Conservation (phyloP, 805 yeast genomes). For the Starmerella cellae region DNA sequence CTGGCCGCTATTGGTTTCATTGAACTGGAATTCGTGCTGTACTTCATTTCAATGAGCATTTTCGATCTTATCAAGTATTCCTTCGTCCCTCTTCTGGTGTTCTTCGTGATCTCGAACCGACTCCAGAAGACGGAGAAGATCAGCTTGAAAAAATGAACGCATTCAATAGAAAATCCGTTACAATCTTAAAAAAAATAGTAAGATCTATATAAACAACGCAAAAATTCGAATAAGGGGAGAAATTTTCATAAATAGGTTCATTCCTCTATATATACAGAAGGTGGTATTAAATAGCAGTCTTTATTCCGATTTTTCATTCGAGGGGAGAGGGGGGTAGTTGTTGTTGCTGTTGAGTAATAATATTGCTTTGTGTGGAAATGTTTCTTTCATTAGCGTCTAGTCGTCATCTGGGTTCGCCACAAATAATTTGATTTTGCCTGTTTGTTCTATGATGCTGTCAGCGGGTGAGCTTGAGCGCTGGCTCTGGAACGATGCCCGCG, state of each 20-base stretch:
- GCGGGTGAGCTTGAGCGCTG: conserved; percentile 18
- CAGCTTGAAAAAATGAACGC: too few species aligned
- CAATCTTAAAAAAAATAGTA: background rate
- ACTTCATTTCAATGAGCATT: conserved; percentile 47
- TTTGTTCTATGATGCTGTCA: conserved; percentile 26
- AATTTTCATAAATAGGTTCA: too few species aligned
- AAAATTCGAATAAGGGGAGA: background rate
- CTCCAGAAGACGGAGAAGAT: too few species aligned
- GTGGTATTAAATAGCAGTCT: too few species aligned
- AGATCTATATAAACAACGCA: background rate
- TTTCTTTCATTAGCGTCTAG: background rate
- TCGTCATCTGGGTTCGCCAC: conserved; percentile 30
- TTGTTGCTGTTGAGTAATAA: conserved; percentile 20
- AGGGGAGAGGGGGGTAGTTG: too few species aligned
- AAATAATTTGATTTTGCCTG: conserved; percentile 27
- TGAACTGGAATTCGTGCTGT: conserved; percentile 43
- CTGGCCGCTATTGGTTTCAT: conserved; percentile 39
- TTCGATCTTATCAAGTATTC: conserved; percentile 33
- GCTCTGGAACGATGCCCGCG: background rate
- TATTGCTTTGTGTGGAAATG: background rate
- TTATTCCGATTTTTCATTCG: background rate
- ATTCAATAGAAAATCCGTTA: background rate
- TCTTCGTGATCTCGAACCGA: background rate
- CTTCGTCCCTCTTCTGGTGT: background rate
- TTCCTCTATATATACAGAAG: too few species aligned